Evolutionary conservation across 1,284 basidiomycete genomes (phyloP), one percentile per base, ranked within the genome.

Genomic region (Leccinum angustisporum): DNA sequence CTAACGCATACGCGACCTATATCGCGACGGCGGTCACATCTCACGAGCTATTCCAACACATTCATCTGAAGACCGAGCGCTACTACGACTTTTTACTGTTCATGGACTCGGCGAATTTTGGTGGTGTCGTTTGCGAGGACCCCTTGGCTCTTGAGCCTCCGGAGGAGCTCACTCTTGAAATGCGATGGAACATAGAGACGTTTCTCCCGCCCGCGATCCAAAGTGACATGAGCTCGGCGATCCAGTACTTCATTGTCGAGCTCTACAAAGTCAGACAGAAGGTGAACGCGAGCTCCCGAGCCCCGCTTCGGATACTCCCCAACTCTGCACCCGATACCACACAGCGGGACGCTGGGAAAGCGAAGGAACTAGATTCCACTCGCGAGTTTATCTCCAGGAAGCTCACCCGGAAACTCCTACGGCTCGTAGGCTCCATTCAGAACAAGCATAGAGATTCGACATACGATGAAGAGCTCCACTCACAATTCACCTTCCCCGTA

Each of bases 11-110:
- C 74, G 94, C 95, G 1, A 95, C 91, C 33, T 98, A 99, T 75
- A 90, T 99, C 70, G 88, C 92, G 18, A 91, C 92, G 0, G 97
- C 97, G 0, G 93, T 97, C 63, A 97, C 92, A 36, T 91, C 93
- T 11, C 90, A 98, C 69, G 97, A 99, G 67, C 82, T 99, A 14
- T 99, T 99, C 83, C 92, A 96, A 69, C 95, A 98, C 67, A 81
- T 99, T 27, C 89, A 91, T 70, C 84, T 99, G 57, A 85, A 91
- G 57, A 92, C 96, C 16, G 89, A 94, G 18, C 86, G 91, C 30
- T 97, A 92, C 78, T 99, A 97, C 81, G 96, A 99, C 76, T 95
- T 94, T 72, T 80, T 99, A 25, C 77, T 98, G 8, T 97, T 95
- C 84, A 94, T 98, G 93, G 97, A 99, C 75, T 84, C 88, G 21